Evolutionary conservation across 148 eudicot genomes (phyloP), one percentile per base, ranked within the genome.

Genomic region (Rhododendron ferrugineum): DNA sequence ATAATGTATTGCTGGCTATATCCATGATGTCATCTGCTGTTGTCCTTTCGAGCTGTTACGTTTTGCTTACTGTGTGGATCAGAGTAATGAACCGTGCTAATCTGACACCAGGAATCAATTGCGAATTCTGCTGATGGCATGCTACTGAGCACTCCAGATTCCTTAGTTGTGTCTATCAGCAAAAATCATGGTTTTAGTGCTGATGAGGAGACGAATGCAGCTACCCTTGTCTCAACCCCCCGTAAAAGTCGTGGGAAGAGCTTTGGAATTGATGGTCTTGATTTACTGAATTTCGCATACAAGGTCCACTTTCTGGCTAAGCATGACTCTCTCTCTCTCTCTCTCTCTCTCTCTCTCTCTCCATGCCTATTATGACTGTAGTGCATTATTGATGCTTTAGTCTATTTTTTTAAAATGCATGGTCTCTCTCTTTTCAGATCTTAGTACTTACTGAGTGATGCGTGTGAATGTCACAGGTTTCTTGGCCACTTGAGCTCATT

Each of bases 401-500:
- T 42, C 32, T 14, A 2, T 11, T 50, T 83, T 77, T 37, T 3
- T 15, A 1, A 22, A 40, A 37, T 23, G 50, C 34, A 7, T 68
- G 80, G 56, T 16, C 11, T 15, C 36, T 77, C 37, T 82, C 3
- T 40, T 68, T 79, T 44, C n/a, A 6, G 13, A 60, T 49, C 42
- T 32, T 40, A 44, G 18, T 66, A n/a, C 47, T 49, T 52, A 28
- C 30, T 64, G 42, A 40, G 36, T 78, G 20, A 34, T 77, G 5
- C 32, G 4, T 74, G 75, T 70, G 75, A 81, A 86, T 82, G 82
- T 90, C 54, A 56, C 75, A 97, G 99, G 98, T 97, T 84, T 84
- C 98, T 70, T 95, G 98, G 99, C 99, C 99, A 8, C 96, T 97
- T 88, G 98, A 97, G 86, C 95, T 97, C 86, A 95, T 95, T 87